phyloP scores from a whole-genome alignment of 768 basidiomycete species.

The Sporobolomyces pararoseus region DNA sequence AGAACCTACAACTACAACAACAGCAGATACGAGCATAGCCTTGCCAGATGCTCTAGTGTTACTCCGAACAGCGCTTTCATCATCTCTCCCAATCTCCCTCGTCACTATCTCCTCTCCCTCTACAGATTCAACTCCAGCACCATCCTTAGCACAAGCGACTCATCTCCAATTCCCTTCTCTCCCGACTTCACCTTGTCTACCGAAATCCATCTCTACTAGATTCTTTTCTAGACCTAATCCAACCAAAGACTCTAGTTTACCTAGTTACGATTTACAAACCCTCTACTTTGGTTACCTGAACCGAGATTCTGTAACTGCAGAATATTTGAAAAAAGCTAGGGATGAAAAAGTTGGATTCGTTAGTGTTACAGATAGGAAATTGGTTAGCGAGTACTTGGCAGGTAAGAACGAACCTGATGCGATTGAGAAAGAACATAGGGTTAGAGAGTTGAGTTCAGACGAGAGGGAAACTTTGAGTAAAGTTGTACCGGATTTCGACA shows the following conservation, averaged over 20 bases:
- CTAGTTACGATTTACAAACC: constrained; percentile 74
- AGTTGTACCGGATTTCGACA: neutral
- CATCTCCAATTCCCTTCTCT: constrained; percentile 52
- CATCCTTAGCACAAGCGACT: constrained; percentile 63
- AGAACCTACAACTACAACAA: too few species aligned
- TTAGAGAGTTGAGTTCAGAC: constrained; percentile 49
- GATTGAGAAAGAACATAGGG: constrained; percentile 49
- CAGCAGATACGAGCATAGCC: too few species aligned
- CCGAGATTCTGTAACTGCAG: constrained; percentile 67
- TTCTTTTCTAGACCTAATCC: constrained; percentile 58
- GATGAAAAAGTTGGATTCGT: constrained; percentile 73
- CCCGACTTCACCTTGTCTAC: constrained; percentile 50
- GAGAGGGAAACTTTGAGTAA: constrained; percentile 49
- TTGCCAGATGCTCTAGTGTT: constrained; percentile 47
- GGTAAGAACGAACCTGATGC: too few species aligned
- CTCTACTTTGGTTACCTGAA: constrained; percentile 80
- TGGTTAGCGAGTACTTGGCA: constrained; percentile 79
- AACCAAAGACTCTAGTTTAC: constrained; percentile 51
- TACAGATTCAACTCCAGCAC: constrained; percentile 64
- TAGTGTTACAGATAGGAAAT: constrained; percentile 79
- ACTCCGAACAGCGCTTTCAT: constrained; percentile 46
- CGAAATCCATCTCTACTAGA: constrained; percentile 72
- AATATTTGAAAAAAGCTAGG: constrained; percentile 82
- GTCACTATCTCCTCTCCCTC: constrained; percentile 43
- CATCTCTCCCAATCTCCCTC: constrained; percentile 41